Evolutionary conservation across 768 basidiomycete species (phyloP).

Genomic region (Leccinum disarticulatum): DNA sequence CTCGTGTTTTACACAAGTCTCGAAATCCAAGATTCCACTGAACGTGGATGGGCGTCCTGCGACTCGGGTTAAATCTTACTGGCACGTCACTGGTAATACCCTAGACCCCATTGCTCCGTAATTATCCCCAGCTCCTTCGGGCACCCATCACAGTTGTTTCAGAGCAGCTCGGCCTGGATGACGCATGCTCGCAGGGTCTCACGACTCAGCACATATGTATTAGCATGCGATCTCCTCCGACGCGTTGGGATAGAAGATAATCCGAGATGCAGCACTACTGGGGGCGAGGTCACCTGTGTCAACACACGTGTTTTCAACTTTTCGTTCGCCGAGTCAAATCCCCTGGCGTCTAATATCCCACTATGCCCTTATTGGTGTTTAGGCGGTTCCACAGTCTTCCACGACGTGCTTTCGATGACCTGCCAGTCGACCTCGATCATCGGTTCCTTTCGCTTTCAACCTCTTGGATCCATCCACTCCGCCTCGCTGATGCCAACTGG

Average conservation of each 20-base stretch:
- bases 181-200: slow-evolving; percentile 19
- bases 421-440: not conserved
- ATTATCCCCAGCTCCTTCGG: slow-evolving; percentile 1
- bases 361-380: slow-evolving; percentile 4
- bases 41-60: not conserved
- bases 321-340: not conserved
- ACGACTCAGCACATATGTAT: not conserved
- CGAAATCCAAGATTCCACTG: not conserved
- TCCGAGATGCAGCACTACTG: not conserved
- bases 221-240: slow-evolving; percentile 3
- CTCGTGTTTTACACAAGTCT: not conserved
- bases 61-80: not conserved
- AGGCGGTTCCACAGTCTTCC: not conserved
- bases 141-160: slow-evolving; percentile 3
- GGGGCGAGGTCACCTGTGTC: not conserved
- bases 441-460: not conserved
- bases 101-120: slow-evolving; percentile 4
- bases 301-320: slow-evolving; percentile 13
- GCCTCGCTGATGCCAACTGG: not conserved
- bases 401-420: slow-evolving; percentile 3
- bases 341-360: slow-evolving; percentile 1
- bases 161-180: not conserved
- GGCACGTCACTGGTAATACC: slow-evolving; percentile 4
- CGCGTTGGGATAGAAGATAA: not conserved
- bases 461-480: not conserved